Evolutionary conservation across 306 rosid species (phyloP).

Genomic region (Pterocarpus macrocarpus): DNA sequence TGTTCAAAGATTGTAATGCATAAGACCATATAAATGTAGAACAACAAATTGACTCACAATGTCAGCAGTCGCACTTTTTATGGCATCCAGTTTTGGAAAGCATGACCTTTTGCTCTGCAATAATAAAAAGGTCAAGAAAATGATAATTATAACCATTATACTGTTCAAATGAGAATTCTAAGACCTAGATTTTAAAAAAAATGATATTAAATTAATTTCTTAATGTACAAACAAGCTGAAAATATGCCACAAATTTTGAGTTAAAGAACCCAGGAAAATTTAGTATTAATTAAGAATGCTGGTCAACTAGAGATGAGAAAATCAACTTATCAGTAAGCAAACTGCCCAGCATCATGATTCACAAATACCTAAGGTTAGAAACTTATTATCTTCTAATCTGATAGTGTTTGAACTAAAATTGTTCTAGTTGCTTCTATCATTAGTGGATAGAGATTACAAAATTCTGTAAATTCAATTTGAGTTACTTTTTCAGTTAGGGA

Average conservation of each 20-base stretch:
- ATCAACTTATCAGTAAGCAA: slow-evolving; percentile 23
- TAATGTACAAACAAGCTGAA: background rate
- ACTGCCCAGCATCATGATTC: slow-evolving; percentile 42
- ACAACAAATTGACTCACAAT: slow-evolving; percentile 74
- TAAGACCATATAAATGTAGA: slow-evolving; percentile 8
- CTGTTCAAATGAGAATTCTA: slow-evolving; percentile 27
- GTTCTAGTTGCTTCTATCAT: slow-evolving; percentile 23
- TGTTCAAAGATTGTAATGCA: slow-evolving; percentile 18
- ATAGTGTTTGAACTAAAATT: slow-evolving; percentile 24
- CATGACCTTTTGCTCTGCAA: slow-evolving; percentile 87
- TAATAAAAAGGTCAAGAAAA: slow-evolving; percentile 36
- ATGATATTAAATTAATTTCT: background rate
- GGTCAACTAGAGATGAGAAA: slow-evolving; percentile 15
- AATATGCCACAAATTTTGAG: slow-evolving; percentile 6
- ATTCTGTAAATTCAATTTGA: slow-evolving; percentile 10
- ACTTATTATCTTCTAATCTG: slow-evolving; percentile 12
- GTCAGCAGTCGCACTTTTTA: slow-evolving; percentile 88
- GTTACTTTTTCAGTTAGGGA: slow-evolving; percentile 4
- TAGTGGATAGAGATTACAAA: slow-evolving; percentile 15
- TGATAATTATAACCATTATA: slow-evolving; percentile 31
- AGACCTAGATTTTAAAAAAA: background rate
- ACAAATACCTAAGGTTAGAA: slow-evolving; percentile 31
- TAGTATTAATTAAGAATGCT: slow-evolving; percentile 28
- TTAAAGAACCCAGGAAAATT: slow-evolving; percentile 23
- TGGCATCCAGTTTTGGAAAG: slow-evolving; percentile 88